Conservation (phyloP, 768 basidiomycete species). For the Leccinum truebloodii region DNA sequence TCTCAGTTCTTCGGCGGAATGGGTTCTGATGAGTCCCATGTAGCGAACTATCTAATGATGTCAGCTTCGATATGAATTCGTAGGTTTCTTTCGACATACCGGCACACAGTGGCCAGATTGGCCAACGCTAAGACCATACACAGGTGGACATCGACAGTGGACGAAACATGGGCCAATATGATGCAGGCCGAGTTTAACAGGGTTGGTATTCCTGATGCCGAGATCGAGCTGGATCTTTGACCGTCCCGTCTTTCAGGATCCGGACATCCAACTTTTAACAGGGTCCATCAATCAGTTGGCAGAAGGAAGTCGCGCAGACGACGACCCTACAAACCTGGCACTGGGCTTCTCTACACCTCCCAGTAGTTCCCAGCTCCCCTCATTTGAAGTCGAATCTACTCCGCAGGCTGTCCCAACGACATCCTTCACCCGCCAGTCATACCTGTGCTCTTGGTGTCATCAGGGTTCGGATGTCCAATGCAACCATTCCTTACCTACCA, state of each 20-base stretch:
- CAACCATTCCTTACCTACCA: neutral
- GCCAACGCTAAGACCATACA: neutral
- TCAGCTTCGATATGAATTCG: conserved; percentile 2
- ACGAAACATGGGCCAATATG: neutral
- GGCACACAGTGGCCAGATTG: neutral
- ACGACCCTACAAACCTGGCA: neutral
- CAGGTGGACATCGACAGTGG: conserved; percentile 3
- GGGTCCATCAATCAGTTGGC: neutral
- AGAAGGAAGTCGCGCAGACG: neutral
- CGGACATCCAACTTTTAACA: neutral
- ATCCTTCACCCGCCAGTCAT: neutral
- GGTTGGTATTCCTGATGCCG: neutral
- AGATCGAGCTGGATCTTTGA: neutral
- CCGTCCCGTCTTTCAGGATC: neutral
- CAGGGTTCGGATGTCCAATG: conserved; percentile 3
- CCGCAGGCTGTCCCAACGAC: neutral
- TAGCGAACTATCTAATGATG: neutral
- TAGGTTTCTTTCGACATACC: neutral
- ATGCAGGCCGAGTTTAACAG: neutral
- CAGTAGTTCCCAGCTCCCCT: neutral
- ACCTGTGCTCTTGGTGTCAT: conserved; percentile 18
- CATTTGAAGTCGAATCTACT: neutral
- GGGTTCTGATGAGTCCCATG: neutral
- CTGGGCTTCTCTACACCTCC: neutral
- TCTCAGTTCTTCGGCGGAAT: neutral